Conservation (phyloP, 805 yeast genomes). For the Kurtzmaniella cleridarum region DNA sequence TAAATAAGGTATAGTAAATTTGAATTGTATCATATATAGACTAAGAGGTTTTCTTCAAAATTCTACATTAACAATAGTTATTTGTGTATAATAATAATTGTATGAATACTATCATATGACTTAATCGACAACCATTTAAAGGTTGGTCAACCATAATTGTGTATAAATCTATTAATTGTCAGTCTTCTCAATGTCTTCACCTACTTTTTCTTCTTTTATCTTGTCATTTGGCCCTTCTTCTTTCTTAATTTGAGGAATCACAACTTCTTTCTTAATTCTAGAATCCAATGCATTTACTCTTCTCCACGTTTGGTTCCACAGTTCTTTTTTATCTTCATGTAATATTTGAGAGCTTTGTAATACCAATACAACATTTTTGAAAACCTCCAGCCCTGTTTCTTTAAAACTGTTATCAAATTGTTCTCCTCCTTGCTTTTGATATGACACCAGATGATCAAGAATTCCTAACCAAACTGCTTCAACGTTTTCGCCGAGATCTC, state of each 20-base stretch:
- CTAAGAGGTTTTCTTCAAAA: too few relatives aligned
- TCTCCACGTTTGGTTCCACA: conserved; percentile 32
- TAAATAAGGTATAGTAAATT: too few relatives aligned
- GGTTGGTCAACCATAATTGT: not conserved
- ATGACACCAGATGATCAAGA: conserved; percentile 25
- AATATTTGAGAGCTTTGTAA: conserved; percentile 24
- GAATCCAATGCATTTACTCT: conserved; percentile 25
- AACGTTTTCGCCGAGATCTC: conserved; percentile 17
- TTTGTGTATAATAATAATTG: too few relatives aligned
- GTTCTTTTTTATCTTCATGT: conserved; percentile 12
- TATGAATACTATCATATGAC: not conserved
- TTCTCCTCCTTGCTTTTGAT: conserved; percentile 18
- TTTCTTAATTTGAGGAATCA: conserved; percentile 7
- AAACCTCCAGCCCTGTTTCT: conserved; percentile 32
- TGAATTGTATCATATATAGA: too few relatives aligned
- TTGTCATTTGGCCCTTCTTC: not conserved
- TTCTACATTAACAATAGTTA: too few relatives aligned
- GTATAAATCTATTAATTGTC: not conserved
- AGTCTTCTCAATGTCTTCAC: not conserved
- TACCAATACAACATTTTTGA: conserved; percentile 39
- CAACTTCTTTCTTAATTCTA: conserved; percentile 10
- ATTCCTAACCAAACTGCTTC: conserved; percentile 30
- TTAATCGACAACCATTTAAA: not conserved
- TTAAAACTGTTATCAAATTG: conserved; percentile 12
- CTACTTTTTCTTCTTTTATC: conserved; percentile 1